phyloP scores from a whole-genome alignment of 1,284 basidiomycete genomes.

The Phylloboletellus chloephorus region DNA sequence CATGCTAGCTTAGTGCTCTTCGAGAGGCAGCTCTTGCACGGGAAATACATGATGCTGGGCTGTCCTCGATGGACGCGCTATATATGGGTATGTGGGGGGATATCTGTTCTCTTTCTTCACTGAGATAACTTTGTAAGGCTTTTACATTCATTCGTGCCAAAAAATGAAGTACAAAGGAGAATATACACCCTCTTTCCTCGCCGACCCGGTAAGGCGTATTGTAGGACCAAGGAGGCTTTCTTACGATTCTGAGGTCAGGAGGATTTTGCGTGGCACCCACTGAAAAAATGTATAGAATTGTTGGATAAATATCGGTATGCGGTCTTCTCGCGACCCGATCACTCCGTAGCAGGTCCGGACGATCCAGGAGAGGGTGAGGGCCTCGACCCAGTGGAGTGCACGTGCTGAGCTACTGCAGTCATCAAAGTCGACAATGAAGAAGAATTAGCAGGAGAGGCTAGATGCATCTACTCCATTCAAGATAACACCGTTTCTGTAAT shows the following conservation, averaged over 20 bases:
- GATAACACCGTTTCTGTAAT: slow-evolving; percentile 21
- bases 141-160: slow-evolving; percentile 84
- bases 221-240: neutral
- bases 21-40: slow-evolving; percentile 69
- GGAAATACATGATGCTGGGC: slow-evolving; percentile 73
- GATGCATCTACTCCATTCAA: slow-evolving; percentile 23
- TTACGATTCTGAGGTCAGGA: slow-evolving; percentile 42
- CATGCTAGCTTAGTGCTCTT: slow-evolving; percentile 71
- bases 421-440: slow-evolving; percentile 13
- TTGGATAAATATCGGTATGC: slow-evolving; percentile 66
- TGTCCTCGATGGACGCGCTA: slow-evolving; percentile 54
- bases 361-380: slow-evolving; percentile 25
- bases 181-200: slow-evolving; percentile 82
- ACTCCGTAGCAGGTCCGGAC: slow-evolving; percentile 37
- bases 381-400: neutral
- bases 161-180: slow-evolving; percentile 99
- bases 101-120: neutral
- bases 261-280: slow-evolving; percentile 70
- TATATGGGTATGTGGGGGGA: slow-evolving; percentile 70
- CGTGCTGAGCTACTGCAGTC: slow-evolving; percentile 13
- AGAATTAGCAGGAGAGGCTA: slow-evolving; percentile 19
- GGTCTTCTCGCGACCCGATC: slow-evolving; percentile 60
- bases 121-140: slow-evolving; percentile 50
- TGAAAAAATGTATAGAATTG: slow-evolving; percentile 53
- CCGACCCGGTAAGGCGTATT: slow-evolving; percentile 66